Percentiles rank a stretch among this genome's conserved stretches.
Evolutionary conservation across 208 protist species (phyloP).

Genomic region (Histomonas meleagridis): DNA sequence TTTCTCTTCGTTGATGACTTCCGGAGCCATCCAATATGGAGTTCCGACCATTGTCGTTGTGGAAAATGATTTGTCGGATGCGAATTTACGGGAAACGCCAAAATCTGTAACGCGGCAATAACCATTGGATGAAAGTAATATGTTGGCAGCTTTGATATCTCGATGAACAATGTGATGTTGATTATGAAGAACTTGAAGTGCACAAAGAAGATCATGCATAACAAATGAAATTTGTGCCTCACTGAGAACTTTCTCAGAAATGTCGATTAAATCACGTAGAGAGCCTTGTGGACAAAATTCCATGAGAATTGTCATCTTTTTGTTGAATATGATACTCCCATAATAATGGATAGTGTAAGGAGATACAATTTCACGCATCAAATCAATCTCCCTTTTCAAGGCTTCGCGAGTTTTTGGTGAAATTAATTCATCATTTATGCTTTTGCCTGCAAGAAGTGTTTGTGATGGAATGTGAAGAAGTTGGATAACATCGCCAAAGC

Average conservation of each 20-base stretch:
- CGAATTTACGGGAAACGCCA: constrained; percentile 40
- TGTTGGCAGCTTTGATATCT: constrained; percentile 68
- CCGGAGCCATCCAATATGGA: constrained; percentile 50
- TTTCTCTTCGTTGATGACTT: constrained; percentile 40
- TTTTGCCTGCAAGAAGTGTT: neutral
- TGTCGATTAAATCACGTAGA: neutral
- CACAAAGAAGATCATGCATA: neutral
- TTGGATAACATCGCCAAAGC: neutral
- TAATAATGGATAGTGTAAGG: constrained; percentile 19
- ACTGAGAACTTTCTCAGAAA: neutral
- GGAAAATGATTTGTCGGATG: neutral
- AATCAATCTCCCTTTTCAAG: neutral
- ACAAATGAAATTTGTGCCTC: neutral
- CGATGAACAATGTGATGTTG: constrained; percentile 62
- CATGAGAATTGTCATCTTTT: neutral
- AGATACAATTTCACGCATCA: neutral
- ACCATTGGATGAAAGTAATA: constrained; percentile 31
- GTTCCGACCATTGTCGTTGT: constrained; percentile 32
- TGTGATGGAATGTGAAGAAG: neutral
- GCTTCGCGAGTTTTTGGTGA: neutral
- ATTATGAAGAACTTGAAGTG: neutral
- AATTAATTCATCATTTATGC: neutral
- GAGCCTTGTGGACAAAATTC: neutral
- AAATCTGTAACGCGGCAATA: constrained; percentile 48
- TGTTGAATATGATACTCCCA: neutral